These are phyloP conservation scores for Eutreptiella sp. DNA, from an alignment of 208 protist species.

Conservation along the genomic window DNA sequence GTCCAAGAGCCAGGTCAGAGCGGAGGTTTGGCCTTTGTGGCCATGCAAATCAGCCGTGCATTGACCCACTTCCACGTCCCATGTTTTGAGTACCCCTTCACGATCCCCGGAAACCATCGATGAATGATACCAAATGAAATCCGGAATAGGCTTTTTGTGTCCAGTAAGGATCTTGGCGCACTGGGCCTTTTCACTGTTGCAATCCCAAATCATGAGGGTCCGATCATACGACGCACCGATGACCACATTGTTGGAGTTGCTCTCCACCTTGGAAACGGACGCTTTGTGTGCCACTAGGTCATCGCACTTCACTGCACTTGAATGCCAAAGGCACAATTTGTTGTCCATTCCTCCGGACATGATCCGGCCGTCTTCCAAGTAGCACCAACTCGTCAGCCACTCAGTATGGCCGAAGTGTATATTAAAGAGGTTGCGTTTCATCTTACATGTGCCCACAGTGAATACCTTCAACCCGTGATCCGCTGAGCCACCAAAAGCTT, in stretches of 20 bases:
- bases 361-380: conserved; percentile 53
- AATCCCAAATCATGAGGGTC: conserved; percentile 66
- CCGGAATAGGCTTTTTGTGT: conserved; percentile 62
- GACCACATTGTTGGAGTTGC: conserved; percentile 37
- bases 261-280: conserved; percentile 67
- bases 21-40: conserved; percentile 58
- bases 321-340: conserved; percentile 75
- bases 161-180: conserved; percentile 52
- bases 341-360: conserved; percentile 77
- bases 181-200: conserved; percentile 29
- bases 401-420: conserved; percentile 68
- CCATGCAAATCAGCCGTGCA: conserved; percentile 48
- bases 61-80: conserved; percentile 56
- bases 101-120: conserved; percentile 66
- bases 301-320: conserved; percentile 49
- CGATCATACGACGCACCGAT: conserved; percentile 72
- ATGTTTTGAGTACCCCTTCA: conserved; percentile 57
- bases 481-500: conserved; percentile 65
- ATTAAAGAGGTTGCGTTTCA: conserved; percentile 59
- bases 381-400: conserved; percentile 72
- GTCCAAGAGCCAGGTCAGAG: conserved; percentile 46
- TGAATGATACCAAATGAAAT: conserved; percentile 57
- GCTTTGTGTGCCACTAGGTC: conserved; percentile 67
- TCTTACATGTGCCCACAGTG: conserved; percentile 47
- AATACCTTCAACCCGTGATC: conserved; percentile 77